Evolutionary conservation across 1,139 yeast species (phyloP).

Genomic region (Magnusiomyces fungicola): DNA sequence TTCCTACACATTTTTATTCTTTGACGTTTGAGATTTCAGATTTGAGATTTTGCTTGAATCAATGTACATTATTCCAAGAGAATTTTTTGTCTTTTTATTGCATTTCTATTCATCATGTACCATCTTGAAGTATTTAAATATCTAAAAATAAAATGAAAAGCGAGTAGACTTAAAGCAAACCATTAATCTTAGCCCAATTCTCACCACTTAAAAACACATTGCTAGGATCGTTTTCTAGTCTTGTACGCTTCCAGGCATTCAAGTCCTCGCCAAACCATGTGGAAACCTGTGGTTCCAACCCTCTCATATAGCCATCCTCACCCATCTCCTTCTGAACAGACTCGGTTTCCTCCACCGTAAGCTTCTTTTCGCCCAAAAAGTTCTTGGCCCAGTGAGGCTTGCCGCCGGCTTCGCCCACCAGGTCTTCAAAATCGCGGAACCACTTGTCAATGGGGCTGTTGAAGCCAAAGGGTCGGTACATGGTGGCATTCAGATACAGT

Average conservation of each 20-base stretch:
- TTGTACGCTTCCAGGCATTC: slow-evolving; percentile 48
- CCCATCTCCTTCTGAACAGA: slow-evolving; percentile 12
- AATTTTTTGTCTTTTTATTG: neutral
- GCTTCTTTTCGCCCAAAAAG: slow-evolving; percentile 50
- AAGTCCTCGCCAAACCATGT: slow-evolving; percentile 80
- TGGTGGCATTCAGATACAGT: slow-evolving; percentile 83
- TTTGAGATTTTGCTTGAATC: too few relatives aligned
- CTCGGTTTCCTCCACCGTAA: neutral
- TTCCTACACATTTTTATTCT: too few relatives aligned
- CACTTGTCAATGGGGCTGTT: slow-evolving; percentile 71
- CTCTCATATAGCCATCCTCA: slow-evolving; percentile 71
- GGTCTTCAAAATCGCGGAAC: slow-evolving; percentile 76
- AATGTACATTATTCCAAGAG: too few relatives aligned
- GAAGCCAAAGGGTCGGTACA: slow-evolving; percentile 84
- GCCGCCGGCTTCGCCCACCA: slow-evolving; percentile 73
- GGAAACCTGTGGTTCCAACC: slow-evolving; percentile 59
- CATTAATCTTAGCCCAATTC: slow-evolving; percentile 76
- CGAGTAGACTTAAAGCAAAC: slow-evolving; percentile 45
- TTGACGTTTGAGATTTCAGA: too few relatives aligned
- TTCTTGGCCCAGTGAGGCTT: slow-evolving; percentile 99
- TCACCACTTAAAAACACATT: slow-evolving; percentile 73
- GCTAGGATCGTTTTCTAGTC: slow-evolving; percentile 67
- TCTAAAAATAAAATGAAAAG: neutral
- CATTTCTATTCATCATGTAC: slow-evolving; percentile 6
- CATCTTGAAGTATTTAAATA: neutral